A percentile compares a stretch with the other conserved stretches of the same genome.
These are phyloP conservation scores for Malassezia pachydermatis DNA, from an alignment of 1,284 basidiomycete genomes.

Conservation along the genomic window DNA sequence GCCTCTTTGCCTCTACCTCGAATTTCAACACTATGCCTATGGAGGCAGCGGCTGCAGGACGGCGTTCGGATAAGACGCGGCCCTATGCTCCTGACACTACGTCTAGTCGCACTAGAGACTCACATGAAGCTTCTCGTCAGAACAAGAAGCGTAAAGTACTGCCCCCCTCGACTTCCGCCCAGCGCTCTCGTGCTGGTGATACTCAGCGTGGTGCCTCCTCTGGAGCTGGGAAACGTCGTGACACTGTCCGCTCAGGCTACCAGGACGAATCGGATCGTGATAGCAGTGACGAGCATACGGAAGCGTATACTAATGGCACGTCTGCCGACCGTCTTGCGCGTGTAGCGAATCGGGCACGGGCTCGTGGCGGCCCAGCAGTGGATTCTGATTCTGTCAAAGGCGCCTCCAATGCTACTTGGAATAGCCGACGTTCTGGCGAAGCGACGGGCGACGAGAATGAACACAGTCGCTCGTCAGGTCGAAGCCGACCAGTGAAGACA, in stretches of 20 bases:
- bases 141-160: slow-evolving; percentile 31
- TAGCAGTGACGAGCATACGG: slow-evolving; percentile 4
- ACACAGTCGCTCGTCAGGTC: neutral
- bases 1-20: neutral
- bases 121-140: neutral
- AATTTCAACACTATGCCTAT: neutral
- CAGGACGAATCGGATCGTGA: slow-evolving; percentile 1
- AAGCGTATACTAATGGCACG: neutral
- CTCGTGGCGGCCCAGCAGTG: neutral
- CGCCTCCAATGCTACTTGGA: slow-evolving; percentile 1
- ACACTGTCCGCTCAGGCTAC: neutral
- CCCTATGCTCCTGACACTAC: neutral
- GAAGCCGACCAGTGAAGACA: slow-evolving; percentile 6
- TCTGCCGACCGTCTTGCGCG: neutral
- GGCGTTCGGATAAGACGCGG: neutral
- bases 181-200: neutral
- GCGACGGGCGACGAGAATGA: neutral
- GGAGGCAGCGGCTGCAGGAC: neutral
- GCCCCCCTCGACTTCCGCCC: neutral
- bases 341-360: neutral
- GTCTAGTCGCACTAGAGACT: slow-evolving; percentile 5
- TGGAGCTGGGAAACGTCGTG: slow-evolving; percentile 1
- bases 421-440: neutral
- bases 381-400: neutral
- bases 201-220: neutral